These are phyloP conservation scores for Gremmenia infestans DNA, from an alignment of 2,329 filamentous ascomycete species.

Conservation along the genomic window DNA sequence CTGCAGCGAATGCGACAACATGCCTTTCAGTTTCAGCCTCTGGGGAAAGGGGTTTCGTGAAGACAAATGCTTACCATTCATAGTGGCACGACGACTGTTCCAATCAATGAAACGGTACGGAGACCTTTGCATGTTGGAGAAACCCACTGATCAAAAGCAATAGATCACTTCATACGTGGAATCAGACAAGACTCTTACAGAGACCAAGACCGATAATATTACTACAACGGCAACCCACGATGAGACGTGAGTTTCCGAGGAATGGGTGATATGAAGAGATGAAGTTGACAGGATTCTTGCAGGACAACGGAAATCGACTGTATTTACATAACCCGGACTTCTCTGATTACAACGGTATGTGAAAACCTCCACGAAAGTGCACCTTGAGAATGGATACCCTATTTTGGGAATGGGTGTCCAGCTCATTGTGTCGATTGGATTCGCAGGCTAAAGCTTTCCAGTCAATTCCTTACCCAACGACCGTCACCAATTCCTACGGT, in stretches of 20 bases:
- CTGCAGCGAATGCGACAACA: neutral
- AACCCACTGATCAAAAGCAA: no score
- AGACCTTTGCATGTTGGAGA: neutral
- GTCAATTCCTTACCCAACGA: neutral
- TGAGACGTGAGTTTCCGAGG: neutral
- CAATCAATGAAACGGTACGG: neutral
- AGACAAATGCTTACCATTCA: neutral
- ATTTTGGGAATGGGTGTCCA: no score
- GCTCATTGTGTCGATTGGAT: no score
- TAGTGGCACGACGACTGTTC: neutral
- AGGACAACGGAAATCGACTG: neutral
- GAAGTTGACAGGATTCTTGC: neutral
- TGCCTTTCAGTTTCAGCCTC: neutral
- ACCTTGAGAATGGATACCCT: neutral
- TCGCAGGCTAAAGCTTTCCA: conserved; percentile 6
- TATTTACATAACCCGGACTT: neutral
- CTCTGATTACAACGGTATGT: neutral
- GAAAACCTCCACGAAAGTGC: neutral
- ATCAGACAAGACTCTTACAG: neutral
- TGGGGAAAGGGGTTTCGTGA: neutral
- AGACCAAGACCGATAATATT: neutral
- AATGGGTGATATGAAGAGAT: no score
- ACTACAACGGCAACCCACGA: neutral
- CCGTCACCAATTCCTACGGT: conserved; percentile 8
- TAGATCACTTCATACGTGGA: neutral